Percentiles rank a stretch among this genome's conserved stretches.
phyloP scores from a whole-genome alignment of 768 basidiomycete genomes.

The Sarcomyxa edulis region DNA sequence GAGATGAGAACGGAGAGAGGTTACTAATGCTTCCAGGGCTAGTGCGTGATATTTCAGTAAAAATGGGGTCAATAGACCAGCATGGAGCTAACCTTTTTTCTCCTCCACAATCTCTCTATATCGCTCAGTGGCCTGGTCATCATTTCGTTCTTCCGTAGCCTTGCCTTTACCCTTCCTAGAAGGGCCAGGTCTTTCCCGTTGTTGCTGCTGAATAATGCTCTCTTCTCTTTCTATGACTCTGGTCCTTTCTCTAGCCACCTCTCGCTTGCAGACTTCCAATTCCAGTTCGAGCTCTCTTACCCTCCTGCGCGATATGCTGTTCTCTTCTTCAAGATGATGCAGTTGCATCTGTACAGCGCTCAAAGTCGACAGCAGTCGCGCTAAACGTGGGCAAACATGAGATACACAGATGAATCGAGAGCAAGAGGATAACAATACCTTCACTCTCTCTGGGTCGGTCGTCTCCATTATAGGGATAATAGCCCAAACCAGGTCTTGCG shows the following conservation, averaged over 20 bases:
- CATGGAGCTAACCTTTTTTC: conserved; percentile 68
- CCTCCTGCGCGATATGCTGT: conserved; percentile 71
- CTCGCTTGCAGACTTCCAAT: conserved; percentile 77
- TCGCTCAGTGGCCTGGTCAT: conserved; percentile 35
- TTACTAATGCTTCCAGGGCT: conserved; percentile 82
- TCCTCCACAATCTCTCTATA: conserved; percentile 82
- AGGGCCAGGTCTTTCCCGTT: conserved; percentile 19
- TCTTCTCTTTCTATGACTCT: conserved; percentile 56
- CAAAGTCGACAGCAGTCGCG: conserved; percentile 56
- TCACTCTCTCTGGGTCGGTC: conserved; percentile 53
- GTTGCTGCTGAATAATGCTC: conserved; percentile 29
- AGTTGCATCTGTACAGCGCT: conserved; percentile 63
- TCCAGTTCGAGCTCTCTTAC: conserved; percentile 87
- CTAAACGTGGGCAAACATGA: conserved; percentile 23
- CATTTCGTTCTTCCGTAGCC: conserved; percentile 15
- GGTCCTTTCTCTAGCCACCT: conserved; percentile 67
- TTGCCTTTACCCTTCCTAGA: conserved; percentile 32
- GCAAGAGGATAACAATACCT: conserved; percentile 37
- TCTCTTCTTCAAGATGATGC: conserved; percentile 73
- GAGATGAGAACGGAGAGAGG: conserved; percentile 68
- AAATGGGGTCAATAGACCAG: conserved; percentile 1
- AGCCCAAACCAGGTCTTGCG: conserved; percentile 47
- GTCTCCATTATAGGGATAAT: conserved; percentile 42
- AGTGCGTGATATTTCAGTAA: conserved; percentile 8
- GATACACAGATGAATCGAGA: background rate